A percentile compares a stretch with the other conserved stretches of the same genome.
Evolutionary conservation across 2,329 filamentous ascomycete genomes (phyloP).

Genomic region (Sclerotinia sclerotiorum): DNA sequence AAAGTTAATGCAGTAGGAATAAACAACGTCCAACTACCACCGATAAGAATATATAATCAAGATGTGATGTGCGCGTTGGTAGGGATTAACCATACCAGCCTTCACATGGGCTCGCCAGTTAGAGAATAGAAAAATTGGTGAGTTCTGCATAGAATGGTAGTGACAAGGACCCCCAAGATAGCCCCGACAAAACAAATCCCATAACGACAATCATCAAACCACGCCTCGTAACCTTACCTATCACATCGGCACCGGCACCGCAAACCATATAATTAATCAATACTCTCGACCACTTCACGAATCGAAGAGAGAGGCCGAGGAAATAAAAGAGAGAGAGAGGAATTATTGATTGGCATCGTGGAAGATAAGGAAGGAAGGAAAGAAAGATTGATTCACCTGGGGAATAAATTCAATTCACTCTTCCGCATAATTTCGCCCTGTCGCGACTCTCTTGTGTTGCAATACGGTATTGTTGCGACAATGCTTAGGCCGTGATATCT

Average conservation of each 20-base stretch:
- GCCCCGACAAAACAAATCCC: conserved; percentile 5
- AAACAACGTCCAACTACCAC: too few relatives aligned
- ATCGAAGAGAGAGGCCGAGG: not conserved
- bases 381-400: not conserved
- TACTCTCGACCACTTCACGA: not conserved
- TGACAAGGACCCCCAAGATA: conserved; percentile 5
- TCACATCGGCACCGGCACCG: not conserved
- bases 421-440: not conserved
- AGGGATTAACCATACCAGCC: not conserved
- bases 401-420: conserved; percentile 9
- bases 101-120: not conserved
- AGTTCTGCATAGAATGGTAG: not conserved
- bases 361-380: not conserved
- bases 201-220: conserved; percentile 8
- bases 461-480: conserved; percentile 32
- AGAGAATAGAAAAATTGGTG: not conserved
- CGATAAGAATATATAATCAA: not conserved
- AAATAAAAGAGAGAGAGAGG: not conserved
- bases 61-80: not conserved
- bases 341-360: not conserved
- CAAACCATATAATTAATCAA: not conserved
- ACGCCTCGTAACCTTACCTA: conserved; percentile 2
- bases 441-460: conserved; percentile 22
- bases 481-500: conserved; percentile 34
- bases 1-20: too few relatives aligned